Base-by-base conservation (phyloP, 129 eudicot genomes). In the Mikania micrantha region DNA sequence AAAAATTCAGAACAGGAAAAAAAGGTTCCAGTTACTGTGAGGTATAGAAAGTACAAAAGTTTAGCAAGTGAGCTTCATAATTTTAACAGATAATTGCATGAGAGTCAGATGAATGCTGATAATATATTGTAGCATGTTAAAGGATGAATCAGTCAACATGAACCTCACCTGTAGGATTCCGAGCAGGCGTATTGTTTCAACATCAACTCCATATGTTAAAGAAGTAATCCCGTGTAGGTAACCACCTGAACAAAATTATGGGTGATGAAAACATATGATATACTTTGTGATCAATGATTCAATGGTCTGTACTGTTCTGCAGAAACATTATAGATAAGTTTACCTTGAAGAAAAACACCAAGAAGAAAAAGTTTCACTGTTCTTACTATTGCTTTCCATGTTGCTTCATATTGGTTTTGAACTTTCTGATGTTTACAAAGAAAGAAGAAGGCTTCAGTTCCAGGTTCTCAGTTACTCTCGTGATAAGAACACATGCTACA, bases 311-410 rank as follows among this genome's bases (percentile, higher is more conserved):
- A 60, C 25, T 28, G 29, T 10, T 56, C 57, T 6, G 11, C 7
- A 58, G 13, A 35, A 20, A 35, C 32, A 15, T 11, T 20, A 62
- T 61, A 15, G 10, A 10, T 17, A 9, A 31, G 41, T 45, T 66
- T 81, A 85, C 96, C 96, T 85, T 89, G 96, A 70, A 89, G 90
- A 67, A 86, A 70, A 75, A 89, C 85, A 54, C 96, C 94, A 47
- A 89, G 80, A 60, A 83, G 44, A 73, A 89, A 89, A 54, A 89
- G 83, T 54, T 83, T 70, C 60, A 45, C 65, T 45, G 90, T 90
- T 57, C 88, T 86, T 29, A 71, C 70, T 17, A 79, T 56, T 44
- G 80, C 90, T 64, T 81, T 86, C 84, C 80, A 40, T 11, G 94
- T 85, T 9, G 94, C 90, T 69, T 83, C 86, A 15, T 52, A 72